Conservation (phyloP, 345 rosid species). For the Camelina neglecta region DNA sequence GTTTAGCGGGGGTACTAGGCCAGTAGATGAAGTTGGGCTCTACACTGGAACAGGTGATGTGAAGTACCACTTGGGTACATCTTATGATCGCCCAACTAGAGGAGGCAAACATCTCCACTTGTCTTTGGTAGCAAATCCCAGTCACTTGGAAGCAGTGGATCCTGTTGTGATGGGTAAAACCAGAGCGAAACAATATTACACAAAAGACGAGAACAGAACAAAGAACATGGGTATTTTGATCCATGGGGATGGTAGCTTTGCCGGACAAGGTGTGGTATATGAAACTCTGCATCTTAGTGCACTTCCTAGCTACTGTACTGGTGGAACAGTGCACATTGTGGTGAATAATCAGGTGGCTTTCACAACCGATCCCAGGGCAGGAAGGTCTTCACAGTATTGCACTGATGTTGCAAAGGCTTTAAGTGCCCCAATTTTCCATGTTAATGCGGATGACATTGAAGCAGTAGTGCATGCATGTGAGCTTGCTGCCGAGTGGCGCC, state of each 20-base stretch:
- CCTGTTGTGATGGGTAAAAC: conserved; percentile 87
- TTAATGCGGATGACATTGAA: conserved; percentile 78
- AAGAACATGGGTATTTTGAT: conserved; percentile 78
- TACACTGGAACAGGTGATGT: conserved; percentile 90
- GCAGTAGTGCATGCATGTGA: conserved; percentile 80
- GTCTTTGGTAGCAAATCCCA: conserved; percentile 87
- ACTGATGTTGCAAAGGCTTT: conserved; percentile 91
- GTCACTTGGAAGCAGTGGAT: conserved; percentile 90
- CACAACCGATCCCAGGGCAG: conserved; percentile 78
- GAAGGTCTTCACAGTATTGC: conserved; percentile 86
- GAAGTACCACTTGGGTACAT: conserved; percentile 84
- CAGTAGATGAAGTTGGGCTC: conserved; percentile 78
- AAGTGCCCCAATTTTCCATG: conserved; percentile 82
- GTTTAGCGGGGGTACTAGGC: conserved; percentile 81
- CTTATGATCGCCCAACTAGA: conserved; percentile 87
- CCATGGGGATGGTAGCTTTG: conserved; percentile 93
- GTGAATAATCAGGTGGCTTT: conserved; percentile 93
- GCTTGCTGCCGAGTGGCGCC: conserved; percentile 93
- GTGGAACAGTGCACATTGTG: conserved; percentile 84
- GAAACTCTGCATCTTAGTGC: conserved; percentile 91
- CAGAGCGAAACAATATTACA: conserved; percentile 80
- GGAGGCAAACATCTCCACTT: conserved; percentile 86
- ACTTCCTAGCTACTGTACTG: conserved; percentile 77
- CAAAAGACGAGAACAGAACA: conserved; percentile 64
- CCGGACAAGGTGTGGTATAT: conserved; percentile 89